Evolutionary conservation across 2,329 filamentous ascomycete genomes (phyloP).

Genomic region (Cyclaneusma minus): DNA sequence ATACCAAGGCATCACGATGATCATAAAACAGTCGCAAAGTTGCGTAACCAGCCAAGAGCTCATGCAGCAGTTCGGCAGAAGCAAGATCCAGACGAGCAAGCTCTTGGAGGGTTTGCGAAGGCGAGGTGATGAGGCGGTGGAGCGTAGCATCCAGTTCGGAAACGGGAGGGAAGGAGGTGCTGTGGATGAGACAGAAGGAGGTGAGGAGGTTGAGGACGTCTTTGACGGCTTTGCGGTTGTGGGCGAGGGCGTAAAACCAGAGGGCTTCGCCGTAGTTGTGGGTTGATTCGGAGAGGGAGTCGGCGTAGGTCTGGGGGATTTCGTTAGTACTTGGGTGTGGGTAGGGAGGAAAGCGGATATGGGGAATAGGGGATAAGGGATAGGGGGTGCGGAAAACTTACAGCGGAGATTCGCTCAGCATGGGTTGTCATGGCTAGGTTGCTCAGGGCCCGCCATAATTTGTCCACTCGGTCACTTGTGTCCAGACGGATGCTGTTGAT

Average conservation of each 20-base stretch:
- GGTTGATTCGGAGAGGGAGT: constrained; percentile 55
- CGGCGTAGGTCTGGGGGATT: constrained; percentile 66
- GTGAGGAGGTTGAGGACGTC: constrained; percentile 77
- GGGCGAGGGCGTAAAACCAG: constrained; percentile 81
- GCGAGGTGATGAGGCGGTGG: constrained; percentile 51
- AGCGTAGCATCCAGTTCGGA: constrained; percentile 61
- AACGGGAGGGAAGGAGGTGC: constrained; percentile 59
- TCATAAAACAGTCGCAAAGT: constrained; percentile 84
- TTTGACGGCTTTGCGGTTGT: constrained; percentile 63
- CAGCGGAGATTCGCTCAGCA: constrained; percentile 70
- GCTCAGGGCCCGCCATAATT: constrained; percentile 63
- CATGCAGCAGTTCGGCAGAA: constrained; percentile 69
- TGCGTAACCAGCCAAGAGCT: constrained; percentile 81
- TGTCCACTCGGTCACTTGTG: constrained; percentile 60
- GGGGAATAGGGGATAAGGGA: constrained; percentile 8
- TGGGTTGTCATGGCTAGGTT: constrained; percentile 65
- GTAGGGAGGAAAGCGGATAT: not conserved
- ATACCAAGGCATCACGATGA: constrained; percentile 55
- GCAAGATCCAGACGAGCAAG: constrained; percentile 63
- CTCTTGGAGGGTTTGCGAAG: constrained; percentile 53
- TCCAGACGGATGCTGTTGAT: constrained; percentile 56
- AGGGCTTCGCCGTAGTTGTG: constrained; percentile 74
- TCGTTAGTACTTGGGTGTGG: too few relatives aligned
- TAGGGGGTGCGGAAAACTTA: constrained; percentile 25
- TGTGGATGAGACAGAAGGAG: constrained; percentile 75